These are phyloP conservation scores for Pseudogymnoascus sp. DNA, from an alignment of 2,329 filamentous ascomycete genomes.

Conservation along the genomic window DNA sequence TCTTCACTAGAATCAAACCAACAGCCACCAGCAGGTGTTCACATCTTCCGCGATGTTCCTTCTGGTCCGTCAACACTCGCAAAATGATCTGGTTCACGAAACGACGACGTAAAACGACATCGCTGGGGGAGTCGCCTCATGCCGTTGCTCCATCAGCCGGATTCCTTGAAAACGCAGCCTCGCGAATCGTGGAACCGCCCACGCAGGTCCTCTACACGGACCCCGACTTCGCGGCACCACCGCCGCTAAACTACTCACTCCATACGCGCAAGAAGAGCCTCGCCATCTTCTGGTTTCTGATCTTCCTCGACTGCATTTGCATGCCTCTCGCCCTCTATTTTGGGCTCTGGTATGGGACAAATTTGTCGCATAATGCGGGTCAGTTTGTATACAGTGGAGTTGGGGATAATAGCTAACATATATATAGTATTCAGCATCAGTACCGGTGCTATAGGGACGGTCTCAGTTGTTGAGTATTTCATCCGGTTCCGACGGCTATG, in stretches of 20 bases:
- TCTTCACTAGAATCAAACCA: neutral
- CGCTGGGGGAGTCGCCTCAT: neutral
- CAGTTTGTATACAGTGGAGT: neutral
- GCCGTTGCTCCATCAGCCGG: neutral
- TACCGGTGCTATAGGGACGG: constrained; percentile 43
- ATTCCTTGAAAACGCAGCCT: neutral
- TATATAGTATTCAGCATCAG: constrained; percentile 36
- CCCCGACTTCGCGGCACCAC: neutral
- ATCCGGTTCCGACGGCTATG: constrained; percentile 35
- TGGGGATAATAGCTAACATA: neutral
- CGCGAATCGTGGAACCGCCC: neutral
- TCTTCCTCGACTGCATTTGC: constrained; percentile 49
- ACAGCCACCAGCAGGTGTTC: neutral
- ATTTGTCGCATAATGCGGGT: constrained; percentile 30
- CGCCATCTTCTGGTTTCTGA: constrained; percentile 50
- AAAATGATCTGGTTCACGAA: constrained; percentile 1
- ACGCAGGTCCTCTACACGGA: neutral
- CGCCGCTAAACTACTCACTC: constrained; percentile 17
- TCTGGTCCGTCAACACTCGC: neutral
- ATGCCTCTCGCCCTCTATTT: constrained; percentile 55
- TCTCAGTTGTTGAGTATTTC: constrained; percentile 47
- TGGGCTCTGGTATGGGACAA: constrained; percentile 47
- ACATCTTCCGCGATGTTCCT: neutral
- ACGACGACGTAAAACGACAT: neutral
- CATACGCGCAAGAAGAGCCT: constrained; percentile 43